Percentiles rank a stretch among this genome's conserved stretches.
Conservation (phyloP, 1,139 yeast genomes). For the Lodderomyces orthopsilosis region DNA sequence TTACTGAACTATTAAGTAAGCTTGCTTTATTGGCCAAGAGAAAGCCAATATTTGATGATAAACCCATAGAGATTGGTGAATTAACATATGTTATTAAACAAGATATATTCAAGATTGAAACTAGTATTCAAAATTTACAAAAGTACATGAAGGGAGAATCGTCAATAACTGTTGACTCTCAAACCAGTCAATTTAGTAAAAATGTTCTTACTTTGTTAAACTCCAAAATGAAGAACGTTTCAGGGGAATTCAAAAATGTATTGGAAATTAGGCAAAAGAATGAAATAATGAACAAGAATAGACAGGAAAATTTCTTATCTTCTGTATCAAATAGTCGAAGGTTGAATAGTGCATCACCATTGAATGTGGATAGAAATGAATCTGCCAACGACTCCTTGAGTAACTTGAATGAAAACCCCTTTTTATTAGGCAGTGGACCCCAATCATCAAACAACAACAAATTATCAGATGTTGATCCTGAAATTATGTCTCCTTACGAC, state of each 20-base stretch:
- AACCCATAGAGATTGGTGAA: constrained; percentile 91
- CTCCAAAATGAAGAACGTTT: constrained; percentile 85
- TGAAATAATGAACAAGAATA: constrained; percentile 74
- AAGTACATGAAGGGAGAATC: constrained; percentile 48
- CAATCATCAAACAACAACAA: constrained; percentile 8
- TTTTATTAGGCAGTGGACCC: constrained; percentile 19
- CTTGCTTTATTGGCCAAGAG: constrained; percentile 82
- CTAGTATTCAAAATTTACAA: constrained; percentile 67
- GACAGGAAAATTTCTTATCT: constrained; percentile 81
- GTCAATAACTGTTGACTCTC: constrained; percentile 51
- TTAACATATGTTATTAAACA: constrained; percentile 90
- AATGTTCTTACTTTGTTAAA: constrained; percentile 85
- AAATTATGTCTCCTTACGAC: constrained; percentile 27
- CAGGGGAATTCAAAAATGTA: constrained; percentile 88
- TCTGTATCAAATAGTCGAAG: constrained; percentile 36
- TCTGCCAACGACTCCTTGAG: constrained; percentile 8
- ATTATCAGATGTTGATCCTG: constrained; percentile 27
- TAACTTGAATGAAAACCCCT: constrained; percentile 41
- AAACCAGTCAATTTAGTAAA: constrained; percentile 68
- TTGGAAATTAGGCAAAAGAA: constrained; percentile 82
- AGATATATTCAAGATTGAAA: constrained; percentile 84
- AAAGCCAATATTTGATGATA: constrained; percentile 92
- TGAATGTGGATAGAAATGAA: constrained; percentile 8
- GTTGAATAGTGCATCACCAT: constrained; percentile 27
- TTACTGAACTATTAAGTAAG: constrained; percentile 80